A percentile compares a stretch with the other conserved stretches of the same genome.
phyloP scores from a whole-genome alignment of 73 alveolate genomes.

The Tetrahymena thermophila region DNA sequence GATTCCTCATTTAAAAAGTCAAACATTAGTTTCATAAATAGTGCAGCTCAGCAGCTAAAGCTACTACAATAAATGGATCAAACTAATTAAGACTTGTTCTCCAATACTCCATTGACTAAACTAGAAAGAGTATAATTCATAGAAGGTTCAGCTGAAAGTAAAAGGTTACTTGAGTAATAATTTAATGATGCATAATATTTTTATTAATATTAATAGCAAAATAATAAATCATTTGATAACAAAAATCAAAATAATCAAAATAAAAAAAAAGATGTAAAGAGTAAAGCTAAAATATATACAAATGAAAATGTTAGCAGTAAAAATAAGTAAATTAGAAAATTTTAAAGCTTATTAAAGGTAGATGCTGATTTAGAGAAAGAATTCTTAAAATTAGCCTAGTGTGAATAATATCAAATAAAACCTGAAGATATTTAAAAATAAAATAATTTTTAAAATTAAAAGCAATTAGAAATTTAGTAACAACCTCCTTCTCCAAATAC shows the following conservation, averaged over 20 bases:
- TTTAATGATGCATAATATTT: background rate
- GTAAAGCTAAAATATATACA: background rate
- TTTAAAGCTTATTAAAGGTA: background rate
- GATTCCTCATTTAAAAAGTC: background rate
- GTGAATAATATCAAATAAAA: background rate
- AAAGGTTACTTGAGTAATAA: background rate
- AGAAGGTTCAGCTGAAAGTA: background rate
- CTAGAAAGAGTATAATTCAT: background rate
- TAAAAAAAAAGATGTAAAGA: background rate
- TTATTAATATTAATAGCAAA: background rate
- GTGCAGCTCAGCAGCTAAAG: background rate
- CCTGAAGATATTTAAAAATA: background rate
- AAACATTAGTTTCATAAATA: background rate
- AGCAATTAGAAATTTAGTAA: background rate
- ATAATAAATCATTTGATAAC: background rate
- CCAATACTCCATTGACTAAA: background rate
- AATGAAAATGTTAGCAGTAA: background rate
- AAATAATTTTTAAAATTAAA: background rate
- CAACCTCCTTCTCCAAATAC: background rate
- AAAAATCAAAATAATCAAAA: background rate
- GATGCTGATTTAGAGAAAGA: background rate
- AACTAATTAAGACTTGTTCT: background rate
- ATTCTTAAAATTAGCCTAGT: background rate
- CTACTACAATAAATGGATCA: background rate
- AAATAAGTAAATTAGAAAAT: background rate